These are phyloP conservation scores for Dryas alaskensis DNA, from an alignment of 306 rosid genomes.

Conservation along the genomic window DNA sequence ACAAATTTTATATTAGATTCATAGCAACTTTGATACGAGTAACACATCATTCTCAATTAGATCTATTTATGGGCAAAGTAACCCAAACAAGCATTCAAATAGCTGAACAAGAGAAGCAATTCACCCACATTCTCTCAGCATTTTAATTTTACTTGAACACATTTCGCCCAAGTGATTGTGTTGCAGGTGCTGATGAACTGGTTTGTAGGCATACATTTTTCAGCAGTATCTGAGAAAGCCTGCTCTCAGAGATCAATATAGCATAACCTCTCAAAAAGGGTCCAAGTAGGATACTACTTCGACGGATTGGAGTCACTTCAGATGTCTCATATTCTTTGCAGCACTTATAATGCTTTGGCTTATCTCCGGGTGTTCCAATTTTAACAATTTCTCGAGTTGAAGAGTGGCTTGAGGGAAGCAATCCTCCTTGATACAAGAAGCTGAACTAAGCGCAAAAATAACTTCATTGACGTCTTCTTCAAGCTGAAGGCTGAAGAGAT, in stretches of 20 bases:
- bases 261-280: neutral
- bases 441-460: slow-evolving; percentile 67
- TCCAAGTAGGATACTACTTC: slow-evolving; percentile 1
- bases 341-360: slow-evolving; percentile 57
- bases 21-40: neutral
- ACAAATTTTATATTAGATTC: neutral
- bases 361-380: slow-evolving; percentile 62
- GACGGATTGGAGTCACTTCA: slow-evolving; percentile 38
- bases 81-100: neutral
- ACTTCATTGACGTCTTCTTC: slow-evolving; percentile 95
- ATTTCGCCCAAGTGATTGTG: neutral
- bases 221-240: neutral
- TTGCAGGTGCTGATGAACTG: neutral
- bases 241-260: neutral
- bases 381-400: slow-evolving; percentile 65
- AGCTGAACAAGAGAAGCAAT: neutral
- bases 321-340: slow-evolving; percentile 55
- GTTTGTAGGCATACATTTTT: neutral
- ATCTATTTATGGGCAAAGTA: neutral
- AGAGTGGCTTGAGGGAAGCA: slow-evolving; percentile 52
- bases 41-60: neutral
- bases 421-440: slow-evolving; percentile 48
- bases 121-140: neutral
- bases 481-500: slow-evolving; percentile 65
- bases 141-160: neutral